Evolutionary conservation across 2,329 filamentous ascomycete genomes (phyloP), one percentile per base, ranked within the genome.

Genomic region (Harringtonia aguacate): DNA sequence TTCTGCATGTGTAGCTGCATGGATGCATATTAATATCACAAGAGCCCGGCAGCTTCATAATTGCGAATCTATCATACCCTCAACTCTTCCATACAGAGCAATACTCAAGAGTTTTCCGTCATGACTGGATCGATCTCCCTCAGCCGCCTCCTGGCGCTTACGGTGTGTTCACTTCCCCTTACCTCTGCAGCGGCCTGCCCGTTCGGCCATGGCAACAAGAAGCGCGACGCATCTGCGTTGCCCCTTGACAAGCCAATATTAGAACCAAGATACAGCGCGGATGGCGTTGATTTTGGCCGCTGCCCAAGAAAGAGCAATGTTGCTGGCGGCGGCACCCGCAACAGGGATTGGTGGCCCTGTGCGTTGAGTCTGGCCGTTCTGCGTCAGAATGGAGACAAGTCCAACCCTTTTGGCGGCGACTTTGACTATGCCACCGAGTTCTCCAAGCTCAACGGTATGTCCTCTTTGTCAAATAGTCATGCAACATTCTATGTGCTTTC

Each of bases 401-500:
- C 75, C 50, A 83, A 84, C 61, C 84, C 84, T 0, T 58, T 79
- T 50, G 71, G 64, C 55, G 65, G 71, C 48, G 75, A 82, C 52
- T 86, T 86, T 55, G 75, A 87, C 67, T 89, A 89, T 62, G 71
- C 73, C n/a, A 67, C 72, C 22, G 83, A 81, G 27, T 87, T 88
- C 70, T 81, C 39, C 17, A 36, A 41, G 31, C 31, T 41, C 4
- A 20, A 41, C 7, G 39, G 31, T 36, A 36, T 3, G 39, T 15
- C 8, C 6, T 3, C 36, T 14, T 5, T 14, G 34, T 36, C 12
- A 20, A 10, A 20, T n/a, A 17, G 17, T 35, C 12, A 27, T 27
- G 10, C 6, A 27, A 27, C 10, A 35, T 6, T 33, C 8, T 7
- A 17, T 18, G 18, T 35, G n/a, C 33, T 17, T 17, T 17, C 33